Conservation (phyloP, 495 filamentous ascomycete species). For the Talaromyces ruber region DNA sequence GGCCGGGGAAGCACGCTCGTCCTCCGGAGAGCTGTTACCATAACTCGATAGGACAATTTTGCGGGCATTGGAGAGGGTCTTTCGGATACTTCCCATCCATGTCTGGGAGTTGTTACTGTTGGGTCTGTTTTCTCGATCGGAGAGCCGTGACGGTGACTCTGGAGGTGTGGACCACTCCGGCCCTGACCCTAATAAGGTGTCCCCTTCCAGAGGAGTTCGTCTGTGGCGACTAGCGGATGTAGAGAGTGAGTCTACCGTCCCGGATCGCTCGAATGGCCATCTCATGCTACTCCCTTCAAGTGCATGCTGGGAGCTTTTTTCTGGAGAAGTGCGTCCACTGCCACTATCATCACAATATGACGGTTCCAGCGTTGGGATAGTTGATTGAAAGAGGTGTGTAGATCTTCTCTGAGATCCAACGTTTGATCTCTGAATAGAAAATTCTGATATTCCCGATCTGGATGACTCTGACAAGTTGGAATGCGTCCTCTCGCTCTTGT, state of each 20-base stretch:
- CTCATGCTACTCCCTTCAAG: slow-evolving; percentile 13
- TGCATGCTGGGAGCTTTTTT: slow-evolving; percentile 6
- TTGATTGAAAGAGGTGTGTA: slow-evolving; percentile 9
- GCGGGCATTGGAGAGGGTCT: slow-evolving; percentile 37
- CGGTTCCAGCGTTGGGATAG: slow-evolving; percentile 4
- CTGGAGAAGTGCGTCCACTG: slow-evolving; percentile 19
- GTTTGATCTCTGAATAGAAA: slow-evolving; percentile 15
- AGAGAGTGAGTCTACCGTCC: slow-evolving; percentile 52
- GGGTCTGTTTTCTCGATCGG: slow-evolving; percentile 23
- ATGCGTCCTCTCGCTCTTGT: slow-evolving; percentile 46
- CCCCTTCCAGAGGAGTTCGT: slow-evolving; percentile 57
- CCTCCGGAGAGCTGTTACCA: slow-evolving; percentile 4
- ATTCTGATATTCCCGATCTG: slow-evolving; percentile 20
- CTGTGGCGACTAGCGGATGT: slow-evolving; percentile 51
- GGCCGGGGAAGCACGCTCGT: neutral
- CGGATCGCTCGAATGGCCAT: slow-evolving; percentile 25
- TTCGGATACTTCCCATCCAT: slow-evolving; percentile 48
- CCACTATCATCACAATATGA: slow-evolving; percentile 4
- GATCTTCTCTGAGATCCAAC: slow-evolving; percentile 19
- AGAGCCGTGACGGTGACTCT: slow-evolving; percentile 9
- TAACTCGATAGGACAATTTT: slow-evolving; percentile 12
- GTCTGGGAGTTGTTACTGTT: slow-evolving; percentile 28
- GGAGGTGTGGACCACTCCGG: slow-evolving; percentile 13
- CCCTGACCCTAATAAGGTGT: slow-evolving; percentile 44
- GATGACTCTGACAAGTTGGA: slow-evolving; percentile 49